Evolutionary conservation across 2,329 filamentous ascomycete species (phyloP).

Genomic region (Colletotrichum incanum): DNA sequence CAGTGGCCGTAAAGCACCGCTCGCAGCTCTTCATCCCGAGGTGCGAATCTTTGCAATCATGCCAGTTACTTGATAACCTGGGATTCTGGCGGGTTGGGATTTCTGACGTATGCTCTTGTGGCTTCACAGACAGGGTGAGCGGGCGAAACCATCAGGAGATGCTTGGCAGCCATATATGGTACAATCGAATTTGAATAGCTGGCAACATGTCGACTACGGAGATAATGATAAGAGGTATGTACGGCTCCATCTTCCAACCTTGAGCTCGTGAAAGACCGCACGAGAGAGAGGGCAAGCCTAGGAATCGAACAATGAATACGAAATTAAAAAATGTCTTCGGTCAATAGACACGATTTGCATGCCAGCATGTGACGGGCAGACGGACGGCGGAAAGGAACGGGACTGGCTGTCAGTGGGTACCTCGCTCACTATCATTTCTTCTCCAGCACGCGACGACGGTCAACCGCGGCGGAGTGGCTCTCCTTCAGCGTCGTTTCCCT

Average conservation of each 20-base stretch:
- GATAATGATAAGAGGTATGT: background rate
- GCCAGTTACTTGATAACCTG: background rate
- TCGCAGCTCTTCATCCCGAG: slow-evolving; percentile 24
- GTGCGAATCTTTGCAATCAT: background rate
- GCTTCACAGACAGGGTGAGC: slow-evolving; percentile 8
- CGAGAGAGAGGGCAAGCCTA: background rate
- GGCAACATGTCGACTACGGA: background rate
- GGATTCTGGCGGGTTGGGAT: background rate
- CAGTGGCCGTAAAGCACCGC: slow-evolving; percentile 16
- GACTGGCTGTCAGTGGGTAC: slow-evolving; percentile 4
- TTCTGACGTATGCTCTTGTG: background rate
- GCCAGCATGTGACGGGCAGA: slow-evolving; percentile 28
- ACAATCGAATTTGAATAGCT: background rate
- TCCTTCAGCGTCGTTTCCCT: slow-evolving; percentile 27
- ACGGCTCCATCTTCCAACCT: background rate
- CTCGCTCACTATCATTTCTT: slow-evolving; percentile 36
- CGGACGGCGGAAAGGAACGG: slow-evolving; percentile 36
- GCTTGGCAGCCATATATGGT: background rate
- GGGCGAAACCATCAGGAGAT: slow-evolving; percentile 4
- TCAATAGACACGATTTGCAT: background rate
- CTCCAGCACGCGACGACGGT: slow-evolving; percentile 30
- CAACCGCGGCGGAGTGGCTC: slow-evolving; percentile 31
- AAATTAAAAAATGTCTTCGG: background rate
- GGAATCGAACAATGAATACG: background rate
- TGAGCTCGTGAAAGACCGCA: background rate